Evolutionary conservation across 352 stramenopile species (phyloP).

Genomic region (Nothophytophthora sp.): DNA sequence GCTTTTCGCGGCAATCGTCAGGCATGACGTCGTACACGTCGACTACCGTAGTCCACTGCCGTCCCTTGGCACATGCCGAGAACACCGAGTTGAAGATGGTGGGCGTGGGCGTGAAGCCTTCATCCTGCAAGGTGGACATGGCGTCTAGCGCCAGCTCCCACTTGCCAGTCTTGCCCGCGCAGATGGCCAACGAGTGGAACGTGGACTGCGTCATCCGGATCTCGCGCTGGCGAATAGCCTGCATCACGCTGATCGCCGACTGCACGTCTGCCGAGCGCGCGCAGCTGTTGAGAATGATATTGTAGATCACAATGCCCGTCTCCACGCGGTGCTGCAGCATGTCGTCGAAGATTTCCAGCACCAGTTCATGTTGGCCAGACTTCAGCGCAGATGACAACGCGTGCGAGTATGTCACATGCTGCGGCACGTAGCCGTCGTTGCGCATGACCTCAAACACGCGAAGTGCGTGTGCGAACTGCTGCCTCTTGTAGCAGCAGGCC

Average conservation of each 20-base stretch:
- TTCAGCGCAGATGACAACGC: constrained; percentile 66
- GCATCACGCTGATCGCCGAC: constrained; percentile 44
- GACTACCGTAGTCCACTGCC: constrained; percentile 50
- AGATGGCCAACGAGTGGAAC: constrained; percentile 62
- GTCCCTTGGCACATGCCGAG: constrained; percentile 50
- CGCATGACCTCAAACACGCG: constrained; percentile 73
- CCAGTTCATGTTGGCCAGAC: constrained; percentile 56
- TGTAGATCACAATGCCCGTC: constrained; percentile 53
- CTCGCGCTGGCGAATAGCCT: constrained; percentile 37
- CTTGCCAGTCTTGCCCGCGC: constrained; percentile 43
- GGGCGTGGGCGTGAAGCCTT: constrained; percentile 38
- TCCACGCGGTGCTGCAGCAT: constrained; percentile 53
- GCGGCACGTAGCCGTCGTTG: constrained; percentile 53
- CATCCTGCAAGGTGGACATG: constrained; percentile 34
- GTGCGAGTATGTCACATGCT: constrained; percentile 71
- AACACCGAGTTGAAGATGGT: constrained; percentile 63
- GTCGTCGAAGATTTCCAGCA: constrained; percentile 71
- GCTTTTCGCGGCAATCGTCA: constrained; percentile 12
- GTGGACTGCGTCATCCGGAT: constrained; percentile 58
- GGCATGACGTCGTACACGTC: constrained; percentile 52
- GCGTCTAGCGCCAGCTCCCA: constrained; percentile 53
- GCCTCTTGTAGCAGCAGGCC: constrained; percentile 66
- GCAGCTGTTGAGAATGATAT: no score
- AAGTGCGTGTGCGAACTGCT: constrained; percentile 52
- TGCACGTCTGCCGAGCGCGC: constrained; percentile 48